phyloP scores from a whole-genome alignment of 768 basidiomycete species.

The Scleroderma citrinum region DNA sequence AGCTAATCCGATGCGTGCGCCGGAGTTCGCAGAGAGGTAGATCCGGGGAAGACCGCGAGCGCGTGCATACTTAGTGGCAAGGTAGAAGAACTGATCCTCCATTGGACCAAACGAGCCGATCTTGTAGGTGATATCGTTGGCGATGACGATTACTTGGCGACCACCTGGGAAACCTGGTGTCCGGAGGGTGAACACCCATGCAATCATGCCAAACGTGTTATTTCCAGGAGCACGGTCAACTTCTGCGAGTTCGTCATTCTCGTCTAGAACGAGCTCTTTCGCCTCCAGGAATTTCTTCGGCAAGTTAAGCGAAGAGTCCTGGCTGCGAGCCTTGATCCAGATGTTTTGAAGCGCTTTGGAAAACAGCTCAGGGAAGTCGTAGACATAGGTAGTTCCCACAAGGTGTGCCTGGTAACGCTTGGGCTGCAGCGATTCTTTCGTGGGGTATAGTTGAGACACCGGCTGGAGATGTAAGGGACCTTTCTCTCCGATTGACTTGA shows the following conservation, averaged over 20 bases:
- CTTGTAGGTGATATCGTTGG: slow-evolving; percentile 98
- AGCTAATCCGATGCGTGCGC: slow-evolving; percentile 92
- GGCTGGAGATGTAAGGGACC: slow-evolving; percentile 95
- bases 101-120: slow-evolving; percentile 96
- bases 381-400: slow-evolving; percentile 96
- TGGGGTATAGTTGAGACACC: slow-evolving; percentile 88
- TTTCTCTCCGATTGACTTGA: slow-evolving; percentile 98
- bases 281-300: slow-evolving; percentile 80
- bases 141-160: slow-evolving; percentile 81
- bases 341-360: slow-evolving; percentile 92
- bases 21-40: slow-evolving; percentile 98
- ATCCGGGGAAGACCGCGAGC: slow-evolving; percentile 85
- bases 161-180: slow-evolving; percentile 93
- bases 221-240: slow-evolving; percentile 91
- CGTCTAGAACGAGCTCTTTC: slow-evolving; percentile 90
- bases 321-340: slow-evolving; percentile 70
- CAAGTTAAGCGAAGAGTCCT: slow-evolving; percentile 57
- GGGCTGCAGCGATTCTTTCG: slow-evolving; percentile 96
- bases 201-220: slow-evolving; percentile 96
- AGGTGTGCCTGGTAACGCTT: slow-evolving; percentile 99
- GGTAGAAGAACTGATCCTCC: slow-evolving; percentile 96
- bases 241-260: slow-evolving; percentile 84
- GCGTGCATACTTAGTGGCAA: slow-evolving; percentile 91
- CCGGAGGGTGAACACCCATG: slow-evolving; percentile 87
- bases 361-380: slow-evolving; percentile 99